Base-by-base conservation (phyloP, 1,284 basidiomycete genomes). In the Phellopilus nigrolimitatus region DNA sequence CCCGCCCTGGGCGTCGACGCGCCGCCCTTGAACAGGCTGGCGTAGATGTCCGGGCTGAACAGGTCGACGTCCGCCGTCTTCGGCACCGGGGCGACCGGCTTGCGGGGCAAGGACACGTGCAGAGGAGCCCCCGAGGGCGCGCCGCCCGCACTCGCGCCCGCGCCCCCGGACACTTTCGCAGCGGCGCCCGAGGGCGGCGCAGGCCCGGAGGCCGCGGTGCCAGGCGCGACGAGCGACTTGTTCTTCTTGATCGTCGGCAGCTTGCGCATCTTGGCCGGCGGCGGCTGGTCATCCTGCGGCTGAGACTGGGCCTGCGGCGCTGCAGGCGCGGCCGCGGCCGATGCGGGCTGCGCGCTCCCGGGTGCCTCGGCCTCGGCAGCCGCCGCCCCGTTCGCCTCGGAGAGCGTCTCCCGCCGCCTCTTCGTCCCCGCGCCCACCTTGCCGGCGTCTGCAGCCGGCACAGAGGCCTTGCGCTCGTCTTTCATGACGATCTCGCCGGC, bases 171-270 rank as follows among this genome's bases (percentile, higher is more conserved):
- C 47, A 49, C 62, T 38, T 63, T 44, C 8, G 62, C 51, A n/a
- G n/a, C n/a, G n/a, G n/a, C n/a, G n/a, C n/a, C n/a, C 55, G 17
- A 22, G 54, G 64, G 60, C 39, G 67, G 60, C 17, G 65, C 61
- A 4, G 68, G 57, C 28, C 57, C 60, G 2, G 56, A 44, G 10
- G 62, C 38, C 17, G 57, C 52, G n/a, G 51, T 25, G n/a, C 57
- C 47, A 8, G 64, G 15, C 36, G 62, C 57, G 30, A 33, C 22
- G 13, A 45, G 52, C 3, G 64, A 57, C 63, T 86, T 88, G 60
- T 75, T 84, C 68, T 88, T 88, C 71, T 79, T 88, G 56, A 88
- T 88, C 6, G 77, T 69, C 1, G 86, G 86, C 10, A 86, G 69
- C 60, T 85, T 87, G 46, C 71, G 74, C 60, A 82, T 84, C 69